Conservation (phyloP, 345 rosid species). For the Sisymbrium altissimum region DNA sequence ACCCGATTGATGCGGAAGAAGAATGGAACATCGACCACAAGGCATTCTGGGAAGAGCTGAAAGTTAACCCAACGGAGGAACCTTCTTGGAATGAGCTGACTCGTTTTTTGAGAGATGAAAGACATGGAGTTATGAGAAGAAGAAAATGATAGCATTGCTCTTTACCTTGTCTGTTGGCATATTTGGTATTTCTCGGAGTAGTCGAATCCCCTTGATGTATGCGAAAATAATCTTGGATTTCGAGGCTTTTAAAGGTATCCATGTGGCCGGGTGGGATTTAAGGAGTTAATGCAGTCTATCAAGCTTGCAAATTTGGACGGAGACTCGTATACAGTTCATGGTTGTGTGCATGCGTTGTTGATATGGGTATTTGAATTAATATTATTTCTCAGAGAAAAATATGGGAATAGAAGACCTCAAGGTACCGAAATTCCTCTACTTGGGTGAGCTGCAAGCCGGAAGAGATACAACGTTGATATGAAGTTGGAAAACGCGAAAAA, state of each 20-base stretch:
- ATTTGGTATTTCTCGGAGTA: not conserved
- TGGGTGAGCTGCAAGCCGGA: not conserved
- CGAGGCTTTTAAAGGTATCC: not conserved
- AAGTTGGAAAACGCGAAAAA: too few relatives aligned
- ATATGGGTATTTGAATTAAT: not conserved
- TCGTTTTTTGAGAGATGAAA: not conserved
- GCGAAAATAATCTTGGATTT: not conserved
- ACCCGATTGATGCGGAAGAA: not conserved
- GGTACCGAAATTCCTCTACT: not conserved
- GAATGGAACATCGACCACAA: not conserved
- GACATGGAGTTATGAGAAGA: not conserved
- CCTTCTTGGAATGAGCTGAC: not conserved
- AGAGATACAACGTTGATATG: too few relatives aligned
- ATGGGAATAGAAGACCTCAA: not conserved
- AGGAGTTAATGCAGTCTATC: not conserved
- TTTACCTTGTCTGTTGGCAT: not conserved
- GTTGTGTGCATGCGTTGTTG: not conserved
- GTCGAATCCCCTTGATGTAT: not conserved
- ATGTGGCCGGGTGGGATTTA: not conserved
- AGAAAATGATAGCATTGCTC: not conserved
- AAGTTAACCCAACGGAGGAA: not conserved
- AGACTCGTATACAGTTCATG: not conserved
- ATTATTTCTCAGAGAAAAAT: not conserved
- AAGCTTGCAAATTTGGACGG: not conserved
- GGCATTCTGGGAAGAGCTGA: not conserved